Evolutionary conservation across 179 eudicot species (phyloP).

Genomic region (Dionaea muscipula): DNA sequence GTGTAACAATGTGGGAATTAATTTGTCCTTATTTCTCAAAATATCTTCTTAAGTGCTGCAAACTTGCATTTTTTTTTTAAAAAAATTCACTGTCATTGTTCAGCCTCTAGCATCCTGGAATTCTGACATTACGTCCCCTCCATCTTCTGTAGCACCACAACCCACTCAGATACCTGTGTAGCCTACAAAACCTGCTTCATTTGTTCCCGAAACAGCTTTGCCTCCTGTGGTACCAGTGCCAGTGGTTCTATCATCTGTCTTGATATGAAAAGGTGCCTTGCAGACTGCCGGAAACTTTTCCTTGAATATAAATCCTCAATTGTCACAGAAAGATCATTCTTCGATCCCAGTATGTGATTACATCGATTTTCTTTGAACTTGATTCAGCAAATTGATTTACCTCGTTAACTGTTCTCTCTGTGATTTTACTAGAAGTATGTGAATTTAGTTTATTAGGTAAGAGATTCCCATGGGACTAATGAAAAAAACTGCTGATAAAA

Average conservation of each 20-base stretch:
- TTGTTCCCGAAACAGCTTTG: conserved; percentile 14
- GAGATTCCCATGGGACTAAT: not conserved
- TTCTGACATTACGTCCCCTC: conserved; percentile 6
- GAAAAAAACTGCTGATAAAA: too few species aligned
- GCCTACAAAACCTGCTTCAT: conserved; percentile 16
- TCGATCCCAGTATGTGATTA: conserved; percentile 14
- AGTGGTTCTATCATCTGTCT: conserved; percentile 10
- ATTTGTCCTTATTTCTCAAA: too few species aligned
- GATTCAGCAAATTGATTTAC: conserved; percentile 4
- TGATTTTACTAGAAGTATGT: too few species aligned
- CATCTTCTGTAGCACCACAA: conserved; percentile 13
- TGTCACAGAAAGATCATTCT: conserved; percentile 16
- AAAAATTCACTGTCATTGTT: conserved; percentile 4
- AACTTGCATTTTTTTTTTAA: too few species aligned
- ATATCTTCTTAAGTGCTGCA: too few species aligned
- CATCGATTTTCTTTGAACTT: not conserved
- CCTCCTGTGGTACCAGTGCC: conserved; percentile 17
- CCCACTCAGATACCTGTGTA: conserved; percentile 30
- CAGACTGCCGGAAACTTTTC: conserved; percentile 22
- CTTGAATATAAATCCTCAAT: conserved; percentile 16
- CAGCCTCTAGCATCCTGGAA: conserved; percentile 14
- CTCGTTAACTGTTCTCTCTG: not conserved
- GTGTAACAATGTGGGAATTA: too few species aligned
- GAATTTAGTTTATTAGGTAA: not conserved
- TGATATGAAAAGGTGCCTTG: conserved; percentile 17